Percentiles rank a stretch among this genome's conserved stretches.
Evolutionary conservation across 2,329 filamentous ascomycete species (phyloP).

Genomic region (Colletotrichum tabaci): DNA sequence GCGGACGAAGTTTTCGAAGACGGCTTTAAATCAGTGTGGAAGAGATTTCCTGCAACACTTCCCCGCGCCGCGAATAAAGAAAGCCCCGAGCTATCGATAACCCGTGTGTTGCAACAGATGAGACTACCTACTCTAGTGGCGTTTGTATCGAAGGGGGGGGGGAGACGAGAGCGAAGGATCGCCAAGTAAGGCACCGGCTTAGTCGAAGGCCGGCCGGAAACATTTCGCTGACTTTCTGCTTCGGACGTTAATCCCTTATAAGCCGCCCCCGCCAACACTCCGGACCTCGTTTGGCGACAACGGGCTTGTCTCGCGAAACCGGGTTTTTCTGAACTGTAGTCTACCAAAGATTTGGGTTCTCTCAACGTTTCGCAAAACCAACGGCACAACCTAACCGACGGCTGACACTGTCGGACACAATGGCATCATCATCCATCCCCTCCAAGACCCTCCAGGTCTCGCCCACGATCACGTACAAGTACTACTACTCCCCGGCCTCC

Average conservation of each 20-base stretch:
- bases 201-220: constrained; percentile 18
- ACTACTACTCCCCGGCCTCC: constrained; percentile 51
- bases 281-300: neutral
- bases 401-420: neutral
- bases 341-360: too few species aligned
- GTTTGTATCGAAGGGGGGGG: neutral
- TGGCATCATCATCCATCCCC: constrained; percentile 4
- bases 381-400: too few species aligned
- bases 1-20: too few species aligned
- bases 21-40: too few species aligned
- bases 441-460: constrained; percentile 27
- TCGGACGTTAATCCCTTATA: neutral
- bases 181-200: neutral
- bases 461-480: constrained; percentile 40
- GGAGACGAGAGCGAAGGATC: neutral
- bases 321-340: too few species aligned
- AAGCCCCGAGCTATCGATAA: too few species aligned
- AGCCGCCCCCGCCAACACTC: neutral
- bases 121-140: too few species aligned
- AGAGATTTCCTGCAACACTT: neutral
- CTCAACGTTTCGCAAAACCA: too few species aligned
- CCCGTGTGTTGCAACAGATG: neutral
- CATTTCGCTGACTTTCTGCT: constrained; percentile 39
- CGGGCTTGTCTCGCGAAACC: too few species aligned
- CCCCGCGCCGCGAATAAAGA: too few species aligned